phyloP scores from a whole-genome alignment of 768 basidiomycete species.

The Ramaria rubella region DNA sequence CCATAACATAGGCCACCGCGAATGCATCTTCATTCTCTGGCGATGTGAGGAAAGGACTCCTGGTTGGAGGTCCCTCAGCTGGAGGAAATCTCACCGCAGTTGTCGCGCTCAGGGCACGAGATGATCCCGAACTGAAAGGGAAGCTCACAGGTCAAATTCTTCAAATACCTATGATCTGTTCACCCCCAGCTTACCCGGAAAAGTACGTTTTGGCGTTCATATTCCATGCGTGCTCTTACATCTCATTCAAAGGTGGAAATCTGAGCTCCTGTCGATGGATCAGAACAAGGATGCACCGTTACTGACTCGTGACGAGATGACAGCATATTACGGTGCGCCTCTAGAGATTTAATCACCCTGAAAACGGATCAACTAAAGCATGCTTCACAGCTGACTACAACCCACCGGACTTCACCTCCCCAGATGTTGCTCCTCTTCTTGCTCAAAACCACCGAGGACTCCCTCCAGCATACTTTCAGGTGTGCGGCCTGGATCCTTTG shows the following conservation, averaged over 20 bases:
- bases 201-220: constrained; percentile 14
- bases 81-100: constrained; percentile 20
- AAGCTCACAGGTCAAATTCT: constrained; percentile 22
- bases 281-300: constrained; percentile 17
- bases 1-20: no score
- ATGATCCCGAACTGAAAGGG: constrained; percentile 17
- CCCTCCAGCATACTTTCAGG: constrained; percentile 21
- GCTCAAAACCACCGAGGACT: constrained; percentile 17
- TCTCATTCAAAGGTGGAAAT: constrained; percentile 14
- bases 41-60: constrained; percentile 18
- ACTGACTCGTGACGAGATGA: constrained; percentile 7
- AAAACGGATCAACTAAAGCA: no score
- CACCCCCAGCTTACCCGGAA: constrained; percentile 17
- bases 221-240: background rate
- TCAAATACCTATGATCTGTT: constrained; percentile 15
- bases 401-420: background rate
- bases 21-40: constrained; percentile 12
- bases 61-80: constrained; percentile 20
- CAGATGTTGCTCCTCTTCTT: constrained; percentile 17
- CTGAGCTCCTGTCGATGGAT: constrained; percentile 17
- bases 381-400: background rate
- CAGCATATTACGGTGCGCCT: no score
- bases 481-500: constrained; percentile 21
- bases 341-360: no score
- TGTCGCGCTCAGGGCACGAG: constrained; percentile 18